These are phyloP conservation scores for Blastobotrys elegans DNA, from an alignment of 1,139 yeast species.

Conservation along the genomic window DNA sequence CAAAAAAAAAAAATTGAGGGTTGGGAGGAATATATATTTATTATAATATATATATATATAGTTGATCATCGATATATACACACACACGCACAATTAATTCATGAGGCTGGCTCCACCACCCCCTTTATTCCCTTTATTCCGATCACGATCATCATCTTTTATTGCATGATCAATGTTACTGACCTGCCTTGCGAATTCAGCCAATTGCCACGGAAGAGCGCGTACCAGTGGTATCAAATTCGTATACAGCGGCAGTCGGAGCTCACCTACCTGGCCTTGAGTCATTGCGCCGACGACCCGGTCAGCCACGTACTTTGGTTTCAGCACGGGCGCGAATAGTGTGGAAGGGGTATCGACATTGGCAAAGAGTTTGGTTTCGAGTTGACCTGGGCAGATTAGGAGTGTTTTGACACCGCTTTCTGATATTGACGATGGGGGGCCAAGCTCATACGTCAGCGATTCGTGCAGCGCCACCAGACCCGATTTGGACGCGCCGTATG, in stretches of 20 bases:
- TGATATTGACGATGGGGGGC: constrained; percentile 22
- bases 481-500: constrained; percentile 87
- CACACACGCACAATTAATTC: too few relatives aligned
- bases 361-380: constrained; percentile 65
- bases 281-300: constrained; percentile 53
- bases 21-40: not conserved
- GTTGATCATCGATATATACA: too few relatives aligned
- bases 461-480: constrained; percentile 83
- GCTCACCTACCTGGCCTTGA: constrained; percentile 61
- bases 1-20: not conserved
- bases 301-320: constrained; percentile 59
- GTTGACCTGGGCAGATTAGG: constrained; percentile 82
- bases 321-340: constrained; percentile 75
- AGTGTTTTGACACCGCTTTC: constrained; percentile 47
- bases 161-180: constrained; percentile 54
- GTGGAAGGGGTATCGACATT: constrained; percentile 68
- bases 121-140: too few relatives aligned
- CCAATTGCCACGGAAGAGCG: constrained; percentile 68
- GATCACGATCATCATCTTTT: not conserved
- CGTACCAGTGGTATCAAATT: constrained; percentile 66
- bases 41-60: not conserved
- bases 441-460: constrained; percentile 67
- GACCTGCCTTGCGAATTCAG: constrained; percentile 46
- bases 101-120: constrained; percentile 1
- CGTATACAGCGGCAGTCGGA: constrained; percentile 72